Base-by-base conservation (phyloP, 257 asterid genomes). In the Handroanthus guayacan region DNA sequence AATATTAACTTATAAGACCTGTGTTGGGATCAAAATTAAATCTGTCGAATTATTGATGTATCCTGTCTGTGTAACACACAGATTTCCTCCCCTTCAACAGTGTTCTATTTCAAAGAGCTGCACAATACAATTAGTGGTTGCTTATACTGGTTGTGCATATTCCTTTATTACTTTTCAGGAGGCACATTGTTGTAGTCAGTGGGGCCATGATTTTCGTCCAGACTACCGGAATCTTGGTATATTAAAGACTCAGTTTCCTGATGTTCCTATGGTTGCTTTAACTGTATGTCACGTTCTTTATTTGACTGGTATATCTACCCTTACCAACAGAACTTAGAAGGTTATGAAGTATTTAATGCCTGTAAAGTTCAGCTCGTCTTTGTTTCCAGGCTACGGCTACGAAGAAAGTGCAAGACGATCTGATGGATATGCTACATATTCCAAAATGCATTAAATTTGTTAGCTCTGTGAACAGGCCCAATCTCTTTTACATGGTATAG, bases 151-250 rank as follows among this genome's bases (percentile, higher is more conserved):
- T 70, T 62, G 6, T 25, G 45, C 17, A 20, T 68, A 38, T 81
- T 51, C 7, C 36, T 79, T 56, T 14, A 44, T 69, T 82, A 50
- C 71, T 75, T 74, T 86, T 72, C 95, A 95, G 99, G 99, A 95
- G 88, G 99, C 99, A 74, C 99, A 95, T 89, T 95, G 99, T 79
- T 95, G 99, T 86, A 95, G 99, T 82, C 99, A 95, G 81, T 95
- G 99, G 99, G 99, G 99, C 57, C 99, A 92, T 85, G 99, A 95
- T 87, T 95, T 95, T 85, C 99, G 98, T 82, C 99, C 99, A 38
- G 99, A 95, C 83, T 95, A 95, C 89, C 85, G 89, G 86, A 95
- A 92, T 84, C 99, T 92, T 81, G 99, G 99, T 74, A 95, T 95
- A 75, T 82, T 95, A 43, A 95, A 92, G 96, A 95, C 97, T 78